Evolutionary conservation across 73 alveolate species (phyloP).

Genomic region (Paramecium octaurelia): DNA sequence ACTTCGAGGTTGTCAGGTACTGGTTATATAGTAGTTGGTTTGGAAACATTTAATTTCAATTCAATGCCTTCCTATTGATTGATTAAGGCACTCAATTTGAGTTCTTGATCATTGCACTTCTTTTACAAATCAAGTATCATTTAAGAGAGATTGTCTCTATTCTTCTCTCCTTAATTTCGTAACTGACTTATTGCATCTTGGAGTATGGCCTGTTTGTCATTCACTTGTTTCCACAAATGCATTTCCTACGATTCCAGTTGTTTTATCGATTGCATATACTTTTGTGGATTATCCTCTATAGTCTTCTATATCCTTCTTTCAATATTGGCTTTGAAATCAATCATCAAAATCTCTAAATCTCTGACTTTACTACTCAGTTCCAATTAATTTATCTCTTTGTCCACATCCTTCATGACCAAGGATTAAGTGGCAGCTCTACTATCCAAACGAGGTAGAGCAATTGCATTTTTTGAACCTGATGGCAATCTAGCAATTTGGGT

Average conservation of each 20-base stretch:
- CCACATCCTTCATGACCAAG: neutral
- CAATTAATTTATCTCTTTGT: slow-evolving; percentile 18
- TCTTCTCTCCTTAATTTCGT: neutral
- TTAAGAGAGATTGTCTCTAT: slow-evolving; percentile 1
- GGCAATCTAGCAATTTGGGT: neutral
- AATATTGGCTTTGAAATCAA: slow-evolving; percentile 41
- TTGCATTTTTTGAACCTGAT: neutral
- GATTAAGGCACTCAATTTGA: neutral
- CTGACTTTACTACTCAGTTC: slow-evolving; percentile 24
- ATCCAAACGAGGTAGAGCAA: slow-evolving; percentile 7
- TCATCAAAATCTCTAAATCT: slow-evolving; percentile 45
- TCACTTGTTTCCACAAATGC: slow-evolving; percentile 31
- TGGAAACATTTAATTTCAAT: neutral
- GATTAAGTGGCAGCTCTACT: slow-evolving; percentile 7
- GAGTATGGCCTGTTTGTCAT: neutral
- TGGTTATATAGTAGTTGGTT: neutral
- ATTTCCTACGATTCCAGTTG: slow-evolving; percentile 17
- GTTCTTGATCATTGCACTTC: neutral
- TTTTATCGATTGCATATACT: neutral
- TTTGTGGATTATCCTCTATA: slow-evolving; percentile 33
- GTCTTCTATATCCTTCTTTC: slow-evolving; percentile 37
- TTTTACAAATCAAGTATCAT: slow-evolving; percentile 2
- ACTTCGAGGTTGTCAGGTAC: neutral
- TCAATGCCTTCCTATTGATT: neutral
- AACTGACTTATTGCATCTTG: neutral